Conservation (phyloP, 2,329 filamentous ascomycete species). For the Emmonsia crescens region DNA sequence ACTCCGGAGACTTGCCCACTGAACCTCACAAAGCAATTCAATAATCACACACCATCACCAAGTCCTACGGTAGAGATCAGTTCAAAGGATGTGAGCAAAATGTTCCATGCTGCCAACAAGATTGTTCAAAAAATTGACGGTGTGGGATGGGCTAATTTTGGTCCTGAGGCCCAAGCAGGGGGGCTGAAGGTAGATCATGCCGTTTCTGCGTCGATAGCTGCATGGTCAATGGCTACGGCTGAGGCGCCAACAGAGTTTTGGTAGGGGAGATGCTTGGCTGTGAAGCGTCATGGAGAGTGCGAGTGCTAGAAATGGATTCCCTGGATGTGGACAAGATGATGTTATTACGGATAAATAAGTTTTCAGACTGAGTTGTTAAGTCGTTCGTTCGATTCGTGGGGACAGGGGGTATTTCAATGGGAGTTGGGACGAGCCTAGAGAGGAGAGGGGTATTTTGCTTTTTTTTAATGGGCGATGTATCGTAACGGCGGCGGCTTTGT, state of each 20-base stretch:
- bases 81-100: slow-evolving; percentile 11
- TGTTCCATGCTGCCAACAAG: slow-evolving; percentile 22
- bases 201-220: background rate
- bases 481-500: no score
- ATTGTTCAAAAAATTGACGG: slow-evolving; percentile 30
- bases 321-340: no score
- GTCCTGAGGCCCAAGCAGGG: slow-evolving; percentile 3
- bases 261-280: slow-evolving; percentile 5
- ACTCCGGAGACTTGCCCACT: background rate
- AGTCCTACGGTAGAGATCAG: background rate
- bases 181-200: background rate
- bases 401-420: background rate
- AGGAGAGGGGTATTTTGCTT: no score
- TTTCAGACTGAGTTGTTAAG: background rate
- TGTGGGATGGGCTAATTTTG: slow-evolving; percentile 24
- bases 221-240: background rate
- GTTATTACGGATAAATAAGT: no score
- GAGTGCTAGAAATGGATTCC: background rate
- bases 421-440: background rate
- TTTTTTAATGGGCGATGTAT: no score
- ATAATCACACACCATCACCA: background rate
- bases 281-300: slow-evolving; percentile 16
- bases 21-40: background rate
- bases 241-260: background rate
- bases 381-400: background rate